Base-by-base conservation (phyloP, 2,329 filamentous ascomycete species). In the Fusarium sp. region DNA sequence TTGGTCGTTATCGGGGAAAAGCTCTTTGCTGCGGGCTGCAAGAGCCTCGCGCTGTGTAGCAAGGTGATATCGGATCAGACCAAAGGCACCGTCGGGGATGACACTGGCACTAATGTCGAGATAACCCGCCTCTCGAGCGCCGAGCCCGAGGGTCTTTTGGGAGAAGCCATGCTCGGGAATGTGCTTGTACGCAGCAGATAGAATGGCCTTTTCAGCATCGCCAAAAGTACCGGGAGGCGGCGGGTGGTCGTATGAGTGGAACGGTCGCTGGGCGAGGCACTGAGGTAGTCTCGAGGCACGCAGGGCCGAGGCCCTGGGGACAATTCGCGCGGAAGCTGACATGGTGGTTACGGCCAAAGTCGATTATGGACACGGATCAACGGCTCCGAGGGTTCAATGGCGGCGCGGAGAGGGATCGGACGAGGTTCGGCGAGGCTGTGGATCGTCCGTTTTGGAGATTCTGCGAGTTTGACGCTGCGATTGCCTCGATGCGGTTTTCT, bases 141-240 rank as follows among this genome's bases (percentile, higher is more conserved):
- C 96, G 24, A 93, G 89, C 50, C 90, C 89, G 11, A 99, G 88
- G 1, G 95, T 87, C 22, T 89, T 87, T 58, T 87, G 85, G 0
- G 94, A 94, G 87, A 98, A 99, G 80, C 96, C 96, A 81, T 94
- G 89, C 60, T 88, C 82, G 20, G 95, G 94, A 11, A 98, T 91
- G 81, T 97, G 93, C 34, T 84, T 81, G 77, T 96, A 90, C 20
- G 95, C 93, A n/a, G 94, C 91, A 54, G 92, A 88, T 72, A 99
- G 93, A 80, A 98, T 97, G 66, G 89, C 85, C 50, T 88, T 85
- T 86, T 98, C 94, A 81, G 89, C 87, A 71, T 86, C 82, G 79
- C 88, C 90, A 87, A 94, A 97, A 71, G 89, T 87, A 40, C 83
- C 83, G 16, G 90, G 85, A 8, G 88, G 79, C 1, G 90, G 87